phyloP scores from a whole-genome alignment of 164 flowering plant species.

The Annona squamosa region DNA sequence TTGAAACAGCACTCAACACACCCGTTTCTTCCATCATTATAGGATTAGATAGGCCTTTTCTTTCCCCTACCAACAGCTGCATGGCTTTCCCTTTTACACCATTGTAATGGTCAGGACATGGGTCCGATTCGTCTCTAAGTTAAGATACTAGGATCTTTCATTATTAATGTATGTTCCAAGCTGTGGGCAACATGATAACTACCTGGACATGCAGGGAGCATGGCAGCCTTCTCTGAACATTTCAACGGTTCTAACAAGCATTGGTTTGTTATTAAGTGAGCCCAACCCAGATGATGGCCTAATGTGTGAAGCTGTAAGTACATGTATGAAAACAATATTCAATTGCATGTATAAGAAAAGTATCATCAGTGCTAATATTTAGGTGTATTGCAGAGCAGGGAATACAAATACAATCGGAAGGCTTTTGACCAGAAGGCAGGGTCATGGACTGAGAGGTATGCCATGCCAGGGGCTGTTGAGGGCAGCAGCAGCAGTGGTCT shows the following conservation, averaged over 20 bases:
- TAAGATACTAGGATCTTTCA: neutral
- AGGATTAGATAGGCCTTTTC: neutral
- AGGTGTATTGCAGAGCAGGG: constrained; percentile 57
- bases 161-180: neutral
- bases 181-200: neutral
- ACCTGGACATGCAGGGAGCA: constrained; percentile 52
- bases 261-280: constrained; percentile 72
- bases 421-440: constrained; percentile 75
- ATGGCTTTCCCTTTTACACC: neutral
- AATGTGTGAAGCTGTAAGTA: constrained; percentile 82
- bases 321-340: neutral
- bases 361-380: constrained; percentile 7
- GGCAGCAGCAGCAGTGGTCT: constrained; percentile 15
- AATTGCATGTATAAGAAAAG: neutral
- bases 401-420: constrained; percentile 78
- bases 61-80: neutral
- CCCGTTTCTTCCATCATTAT: neutral
- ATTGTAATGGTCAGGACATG: neutral
- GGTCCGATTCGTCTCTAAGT: neutral
- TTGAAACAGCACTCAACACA: neutral
- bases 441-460: constrained; percentile 72
- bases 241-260: constrained; percentile 73
- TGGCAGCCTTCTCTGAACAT: constrained; percentile 95
- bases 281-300: constrained; percentile 96
- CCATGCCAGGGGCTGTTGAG: constrained; percentile 32